A percentile compares a stretch with the other conserved stretches of the same genome.
These are phyloP conservation scores for Pseudogymnoascus sp. DNA, from an alignment of 2,329 filamentous ascomycete species.

Conservation along the genomic window DNA sequence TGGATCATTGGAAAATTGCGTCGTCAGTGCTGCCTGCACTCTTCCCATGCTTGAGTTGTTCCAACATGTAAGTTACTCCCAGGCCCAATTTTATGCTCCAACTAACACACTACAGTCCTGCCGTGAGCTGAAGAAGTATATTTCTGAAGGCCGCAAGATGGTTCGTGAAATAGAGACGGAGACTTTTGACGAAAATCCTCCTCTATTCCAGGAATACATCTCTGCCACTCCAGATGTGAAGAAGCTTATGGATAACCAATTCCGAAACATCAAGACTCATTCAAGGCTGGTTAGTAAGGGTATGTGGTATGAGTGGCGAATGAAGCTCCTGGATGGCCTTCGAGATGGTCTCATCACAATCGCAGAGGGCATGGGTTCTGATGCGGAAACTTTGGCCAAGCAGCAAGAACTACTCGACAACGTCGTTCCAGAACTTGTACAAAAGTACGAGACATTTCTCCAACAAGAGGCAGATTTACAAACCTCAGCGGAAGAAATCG, in stretches of 20 bases:
- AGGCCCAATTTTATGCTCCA: slow-evolving; percentile 15
- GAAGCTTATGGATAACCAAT: slow-evolving; percentile 86
- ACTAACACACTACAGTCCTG: slow-evolving; percentile 54
- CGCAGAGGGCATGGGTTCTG: slow-evolving; percentile 66
- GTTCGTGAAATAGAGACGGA: slow-evolving; percentile 87
- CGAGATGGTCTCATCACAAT: slow-evolving; percentile 75
- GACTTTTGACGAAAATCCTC: slow-evolving; percentile 83
- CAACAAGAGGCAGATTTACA: slow-evolving; percentile 63
- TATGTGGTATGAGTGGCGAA: slow-evolving; percentile 98
- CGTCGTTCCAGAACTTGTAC: slow-evolving; percentile 58
- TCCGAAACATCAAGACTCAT: slow-evolving; percentile 94
- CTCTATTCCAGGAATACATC: slow-evolving; percentile 87
- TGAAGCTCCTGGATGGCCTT: slow-evolving; percentile 75
- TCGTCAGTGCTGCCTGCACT: slow-evolving; percentile 84
- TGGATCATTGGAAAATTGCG: slow-evolving; percentile 64
- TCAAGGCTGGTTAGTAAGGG: slow-evolving; percentile 86
- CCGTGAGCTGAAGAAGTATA: slow-evolving; percentile 93
- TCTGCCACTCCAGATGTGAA: slow-evolving; percentile 78
- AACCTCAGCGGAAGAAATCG: slow-evolving; percentile 65
- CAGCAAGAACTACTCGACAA: slow-evolving; percentile 64
- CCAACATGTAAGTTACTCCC: slow-evolving; percentile 61
- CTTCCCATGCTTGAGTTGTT: slow-evolving; percentile 91
- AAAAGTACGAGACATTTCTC: slow-evolving; percentile 56
- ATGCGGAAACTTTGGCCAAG: slow-evolving; percentile 60
- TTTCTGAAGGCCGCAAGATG: slow-evolving; percentile 83